Base-by-base conservation (phyloP, 495 filamentous ascomycete genomes). In the Neohortaea acidophila region DNA sequence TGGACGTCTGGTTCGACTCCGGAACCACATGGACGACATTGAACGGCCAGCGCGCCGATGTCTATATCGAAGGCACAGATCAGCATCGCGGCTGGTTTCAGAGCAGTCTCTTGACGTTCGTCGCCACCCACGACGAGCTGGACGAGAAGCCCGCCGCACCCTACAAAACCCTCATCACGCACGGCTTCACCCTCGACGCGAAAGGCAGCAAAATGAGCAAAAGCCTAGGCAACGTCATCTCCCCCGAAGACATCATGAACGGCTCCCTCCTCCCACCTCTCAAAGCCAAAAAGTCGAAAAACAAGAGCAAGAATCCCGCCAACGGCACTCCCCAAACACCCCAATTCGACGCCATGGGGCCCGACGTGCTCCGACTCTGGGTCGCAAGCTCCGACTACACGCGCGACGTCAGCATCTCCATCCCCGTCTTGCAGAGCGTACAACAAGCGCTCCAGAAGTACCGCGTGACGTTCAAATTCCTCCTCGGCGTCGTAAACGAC, bases 1-100 rank as follows among this genome's bases (percentile, higher is more conserved):
- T 99, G 89, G 89, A 99, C 59, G 89, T 99, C 17, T 99, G 89
- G 89, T 96, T 96, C 51, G 89, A 99, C 57, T 94, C 87, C 47
- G 89, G 89, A 4, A 94, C 82, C 35, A 94, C 81, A 53, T 99
- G 89, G 89, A 77, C 84, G 0, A 62, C 67, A 34, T 64, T 77
- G 19, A 49, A 61, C 31, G 29, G 45, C 12, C 17, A 26, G 11
- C 9, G 33, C n/a, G 82, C 84, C 1, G 86, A 96, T 55, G 67
- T 94, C 21, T 96, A 93, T 52, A 67, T 96, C 4, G 89, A 99
- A 63, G 89, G 89, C 19, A 78, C 73, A 2, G 89, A 99, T 56
- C 89, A 99, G 51, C 87, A 94, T 54, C 80, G 89, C 27, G 89
- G 89, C 5, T 99, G 89, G 89, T 99, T 99, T 58, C 89, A 99